phyloP scores from a whole-genome alignment of 345 rosid species.

The Pugionium cornutum region DNA sequence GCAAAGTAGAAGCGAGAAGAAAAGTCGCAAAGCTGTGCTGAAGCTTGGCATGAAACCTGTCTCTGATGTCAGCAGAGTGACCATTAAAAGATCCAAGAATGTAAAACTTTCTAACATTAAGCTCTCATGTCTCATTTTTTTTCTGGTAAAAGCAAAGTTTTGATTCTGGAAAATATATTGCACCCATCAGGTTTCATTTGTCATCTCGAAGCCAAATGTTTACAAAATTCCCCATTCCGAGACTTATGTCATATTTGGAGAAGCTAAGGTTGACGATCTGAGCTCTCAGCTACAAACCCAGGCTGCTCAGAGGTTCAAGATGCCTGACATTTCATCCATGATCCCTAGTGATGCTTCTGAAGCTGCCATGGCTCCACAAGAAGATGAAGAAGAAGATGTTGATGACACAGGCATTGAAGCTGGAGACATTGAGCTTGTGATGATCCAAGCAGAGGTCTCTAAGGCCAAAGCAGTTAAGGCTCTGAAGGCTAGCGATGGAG shows the following conservation, averaged over 20 bases:
- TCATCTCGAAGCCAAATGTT: constrained; percentile 83
- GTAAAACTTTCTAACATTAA: constrained; percentile 33
- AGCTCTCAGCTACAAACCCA: constrained; percentile 87
- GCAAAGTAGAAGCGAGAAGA: constrained; percentile 84
- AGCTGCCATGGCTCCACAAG: constrained; percentile 44
- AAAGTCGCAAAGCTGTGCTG: constrained; percentile 73
- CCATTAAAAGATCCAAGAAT: constrained; percentile 74
- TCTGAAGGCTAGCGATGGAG: constrained; percentile 63
- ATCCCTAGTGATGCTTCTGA: constrained; percentile 51
- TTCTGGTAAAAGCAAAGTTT: not conserved
- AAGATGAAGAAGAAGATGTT: constrained; percentile 68
- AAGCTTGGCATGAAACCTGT: constrained; percentile 81
- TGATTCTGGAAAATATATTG: constrained; percentile 15
- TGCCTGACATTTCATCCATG: constrained; percentile 67
- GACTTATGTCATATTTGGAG: constrained; percentile 76
- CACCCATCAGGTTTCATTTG: constrained; percentile 57
- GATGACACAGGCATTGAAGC: constrained; percentile 71
- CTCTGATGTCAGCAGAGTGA: constrained; percentile 75
- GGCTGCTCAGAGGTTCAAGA: constrained; percentile 83
- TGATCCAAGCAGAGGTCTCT: constrained; percentile 79
- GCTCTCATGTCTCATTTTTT: not conserved
- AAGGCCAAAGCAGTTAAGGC: constrained; percentile 78
- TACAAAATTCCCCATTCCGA: constrained; percentile 81
- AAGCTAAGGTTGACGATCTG: constrained; percentile 81
- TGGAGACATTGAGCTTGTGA: constrained; percentile 74